phyloP scores from a whole-genome alignment of 2,329 filamentous ascomycete species.

The Rhinocladiella mackenziei region DNA sequence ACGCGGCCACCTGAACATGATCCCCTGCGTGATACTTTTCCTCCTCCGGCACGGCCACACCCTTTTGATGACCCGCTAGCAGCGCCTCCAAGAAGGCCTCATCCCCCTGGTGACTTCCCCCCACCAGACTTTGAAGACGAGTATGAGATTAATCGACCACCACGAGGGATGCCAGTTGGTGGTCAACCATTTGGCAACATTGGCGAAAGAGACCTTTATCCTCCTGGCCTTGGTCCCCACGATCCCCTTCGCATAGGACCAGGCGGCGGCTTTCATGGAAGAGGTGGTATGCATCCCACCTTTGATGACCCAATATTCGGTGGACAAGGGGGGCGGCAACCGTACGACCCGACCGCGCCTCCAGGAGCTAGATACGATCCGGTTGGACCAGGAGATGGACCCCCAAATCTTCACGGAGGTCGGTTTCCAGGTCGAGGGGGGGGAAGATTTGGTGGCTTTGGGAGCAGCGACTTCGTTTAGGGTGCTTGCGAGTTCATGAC shows the following conservation, averaged over 20 bases:
- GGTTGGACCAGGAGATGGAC: constrained; percentile 63
- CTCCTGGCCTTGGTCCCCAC: constrained; percentile 76
- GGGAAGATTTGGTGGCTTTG: constrained; percentile 54
- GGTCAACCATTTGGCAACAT: constrained; percentile 52
- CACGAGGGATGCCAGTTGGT: constrained; percentile 46
- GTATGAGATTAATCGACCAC: constrained; percentile 71
- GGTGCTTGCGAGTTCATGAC: neutral
- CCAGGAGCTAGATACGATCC: constrained; percentile 92
- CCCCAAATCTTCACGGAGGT: constrained; percentile 46
- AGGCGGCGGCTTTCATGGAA: constrained; percentile 56
- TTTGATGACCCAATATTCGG: constrained; percentile 87
- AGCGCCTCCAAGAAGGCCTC: constrained; percentile 55
- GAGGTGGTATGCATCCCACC: constrained; percentile 89
- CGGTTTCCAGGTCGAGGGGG: constrained; percentile 48
- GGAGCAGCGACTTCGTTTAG: constrained; percentile 55
- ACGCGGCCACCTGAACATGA: constrained; percentile 43
- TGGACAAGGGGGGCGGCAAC: constrained; percentile 51
- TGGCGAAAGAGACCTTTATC: constrained; percentile 83
- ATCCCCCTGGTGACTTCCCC: constrained; percentile 69
- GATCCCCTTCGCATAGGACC: constrained; percentile 73
- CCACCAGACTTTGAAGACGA: constrained; percentile 94
- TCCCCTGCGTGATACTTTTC: constrained; percentile 51
- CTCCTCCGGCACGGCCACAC: constrained; percentile 61
- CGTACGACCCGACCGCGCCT: constrained; percentile 68
- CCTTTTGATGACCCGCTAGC: constrained; percentile 66